A percentile compares a stretch with the other conserved stretches of the same genome.
Evolutionary conservation across 768 basidiomycete genomes (phyloP).

Genomic region (Chalciporus pseudorubinellus): DNA sequence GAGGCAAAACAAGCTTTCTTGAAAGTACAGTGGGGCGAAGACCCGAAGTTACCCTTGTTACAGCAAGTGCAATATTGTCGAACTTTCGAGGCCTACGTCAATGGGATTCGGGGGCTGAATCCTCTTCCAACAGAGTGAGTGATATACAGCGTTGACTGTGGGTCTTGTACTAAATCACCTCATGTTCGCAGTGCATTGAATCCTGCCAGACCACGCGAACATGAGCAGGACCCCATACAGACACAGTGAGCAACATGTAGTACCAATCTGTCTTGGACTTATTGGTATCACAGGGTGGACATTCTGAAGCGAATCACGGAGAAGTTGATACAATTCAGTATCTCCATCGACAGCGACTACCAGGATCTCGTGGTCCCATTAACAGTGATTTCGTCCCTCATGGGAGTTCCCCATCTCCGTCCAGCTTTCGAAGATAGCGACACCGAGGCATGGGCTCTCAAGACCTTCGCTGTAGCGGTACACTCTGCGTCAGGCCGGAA

Average conservation of each 20-base stretch:
- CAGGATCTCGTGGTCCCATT: constrained; percentile 1
- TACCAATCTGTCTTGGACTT: not conserved
- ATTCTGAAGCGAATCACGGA: not conserved
- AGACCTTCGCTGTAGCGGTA: not conserved
- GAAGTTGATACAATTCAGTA: not conserved
- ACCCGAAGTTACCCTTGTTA: not conserved
- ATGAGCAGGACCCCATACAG: not conserved
- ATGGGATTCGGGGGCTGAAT: not conserved
- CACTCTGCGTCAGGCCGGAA: not conserved
- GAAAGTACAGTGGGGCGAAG: not conserved
- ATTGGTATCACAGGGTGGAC: not conserved
- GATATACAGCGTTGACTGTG: not conserved
- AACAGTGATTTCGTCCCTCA: constrained; percentile 1
- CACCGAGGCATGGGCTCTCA: not conserved
- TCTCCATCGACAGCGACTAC: not conserved
- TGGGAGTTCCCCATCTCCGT: not conserved
- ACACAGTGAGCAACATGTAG: not conserved
- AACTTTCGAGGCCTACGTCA: constrained; percentile 6
- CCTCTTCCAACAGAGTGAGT: too few relatives aligned
- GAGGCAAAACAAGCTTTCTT: constrained; percentile 2
- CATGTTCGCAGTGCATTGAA: too few relatives aligned
- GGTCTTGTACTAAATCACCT: too few relatives aligned
- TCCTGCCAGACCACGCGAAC: too few relatives aligned
- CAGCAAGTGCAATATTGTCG: not conserved
- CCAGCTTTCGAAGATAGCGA: not conserved